Conservation (phyloP, 768 basidiomycete genomes). For the Symmetrospora coprosmae region DNA sequence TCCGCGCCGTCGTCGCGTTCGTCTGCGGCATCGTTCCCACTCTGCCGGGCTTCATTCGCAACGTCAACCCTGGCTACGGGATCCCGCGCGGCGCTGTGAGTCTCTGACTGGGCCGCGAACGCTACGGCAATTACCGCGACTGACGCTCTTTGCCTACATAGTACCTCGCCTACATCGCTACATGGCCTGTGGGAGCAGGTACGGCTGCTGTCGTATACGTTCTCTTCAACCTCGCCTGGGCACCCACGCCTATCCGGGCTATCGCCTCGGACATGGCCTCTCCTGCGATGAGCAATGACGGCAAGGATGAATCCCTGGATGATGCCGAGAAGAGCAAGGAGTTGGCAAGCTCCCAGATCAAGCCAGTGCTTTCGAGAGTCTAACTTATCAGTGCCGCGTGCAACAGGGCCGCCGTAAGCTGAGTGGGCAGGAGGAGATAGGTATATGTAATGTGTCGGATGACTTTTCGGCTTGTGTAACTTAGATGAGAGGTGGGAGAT, state of each 20-base stretch:
- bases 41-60: slow-evolving; percentile 33
- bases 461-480: too few relatives aligned
- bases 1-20: slow-evolving; percentile 27
- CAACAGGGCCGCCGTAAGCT: too few relatives aligned
- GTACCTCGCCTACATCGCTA: not conserved
- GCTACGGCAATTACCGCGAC: slow-evolving; percentile 24
- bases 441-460: too few relatives aligned
- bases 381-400: too few relatives aligned
- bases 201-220: not conserved
- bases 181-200: slow-evolving; percentile 3
- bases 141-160: not conserved
- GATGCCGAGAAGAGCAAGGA: slow-evolving; percentile 1
- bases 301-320: not conserved
- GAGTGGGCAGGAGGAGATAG: too few relatives aligned
- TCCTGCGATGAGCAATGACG: not conserved
- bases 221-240: not conserved
- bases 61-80: slow-evolving; percentile 10
- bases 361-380: too few relatives aligned
- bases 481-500: too few relatives aligned
- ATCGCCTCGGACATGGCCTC: not conserved
- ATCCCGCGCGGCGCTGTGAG: slow-evolving; percentile 7
- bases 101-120: not conserved
- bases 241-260: not conserved
- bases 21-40: slow-evolving; percentile 28
- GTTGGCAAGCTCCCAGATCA: not conserved